A percentile compares a stretch with the other conserved stretches of the same genome.
Evolutionary conservation across 2,329 filamentous ascomycete genomes (phyloP).

Genomic region (Aphanocladium album): DNA sequence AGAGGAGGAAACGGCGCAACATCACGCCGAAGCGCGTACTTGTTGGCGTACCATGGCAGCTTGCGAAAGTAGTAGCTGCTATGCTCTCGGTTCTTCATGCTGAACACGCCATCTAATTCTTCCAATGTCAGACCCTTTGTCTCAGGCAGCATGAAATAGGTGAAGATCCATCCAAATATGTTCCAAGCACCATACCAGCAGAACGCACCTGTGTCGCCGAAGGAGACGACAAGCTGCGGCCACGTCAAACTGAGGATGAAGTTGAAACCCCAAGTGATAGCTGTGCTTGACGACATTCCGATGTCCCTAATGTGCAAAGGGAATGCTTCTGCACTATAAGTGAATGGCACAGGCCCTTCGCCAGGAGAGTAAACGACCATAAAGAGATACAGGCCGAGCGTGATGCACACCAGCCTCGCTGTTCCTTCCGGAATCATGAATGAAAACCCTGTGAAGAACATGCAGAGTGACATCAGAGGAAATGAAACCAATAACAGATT

Average conservation of each 20-base stretch:
- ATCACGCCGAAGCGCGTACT: conserved; percentile 24
- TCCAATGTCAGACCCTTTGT: conserved; percentile 56
- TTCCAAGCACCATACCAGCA: conserved; percentile 30
- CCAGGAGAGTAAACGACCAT: conserved; percentile 38
- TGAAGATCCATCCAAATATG: conserved; percentile 32
- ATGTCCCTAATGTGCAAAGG: conserved; percentile 47
- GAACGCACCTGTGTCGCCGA: conserved; percentile 28
- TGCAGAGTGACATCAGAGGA: conserved; percentile 50
- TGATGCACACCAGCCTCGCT: conserved; percentile 24
- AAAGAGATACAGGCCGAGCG: conserved; percentile 30
- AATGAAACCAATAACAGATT: conserved; percentile 53
- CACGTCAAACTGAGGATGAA: conserved; percentile 24
- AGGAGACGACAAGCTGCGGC: conserved; percentile 16
- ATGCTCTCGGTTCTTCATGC: conserved; percentile 20
- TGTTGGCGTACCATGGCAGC: conserved; percentile 29
- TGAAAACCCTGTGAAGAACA: conserved; percentile 34
- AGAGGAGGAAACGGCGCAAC: conserved; percentile 27
- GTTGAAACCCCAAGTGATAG: conserved; percentile 29
- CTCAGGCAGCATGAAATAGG: conserved; percentile 57
- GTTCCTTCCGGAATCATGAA: conserved; percentile 10
- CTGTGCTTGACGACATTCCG: conserved; percentile 42
- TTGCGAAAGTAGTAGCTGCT: conserved; percentile 26
- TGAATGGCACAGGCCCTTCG: conserved; percentile 25
- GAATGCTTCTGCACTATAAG: conserved; percentile 52
- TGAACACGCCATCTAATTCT: conserved; percentile 44